Conservation (phyloP, 768 basidiomycete species). For the Termitomyces sp. region DNA sequence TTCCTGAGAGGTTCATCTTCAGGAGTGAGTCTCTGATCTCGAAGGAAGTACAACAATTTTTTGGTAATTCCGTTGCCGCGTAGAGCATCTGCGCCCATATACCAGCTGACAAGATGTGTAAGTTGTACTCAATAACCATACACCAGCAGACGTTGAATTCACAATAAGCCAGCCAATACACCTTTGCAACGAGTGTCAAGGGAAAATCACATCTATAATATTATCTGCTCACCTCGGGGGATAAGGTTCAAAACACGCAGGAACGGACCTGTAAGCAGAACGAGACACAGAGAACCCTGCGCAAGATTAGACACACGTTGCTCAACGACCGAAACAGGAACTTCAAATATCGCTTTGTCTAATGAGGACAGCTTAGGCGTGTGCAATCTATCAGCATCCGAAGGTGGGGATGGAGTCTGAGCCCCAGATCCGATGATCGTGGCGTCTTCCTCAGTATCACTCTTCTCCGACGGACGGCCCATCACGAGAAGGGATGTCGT, state of each 20-base stretch:
- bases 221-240: conserved; percentile 45
- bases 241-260: conserved; percentile 74
- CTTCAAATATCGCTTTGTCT: conserved; percentile 26
- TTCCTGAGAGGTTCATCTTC: conserved; percentile 62
- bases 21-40: conserved; percentile 60
- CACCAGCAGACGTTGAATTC: conserved; percentile 19
- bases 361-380: conserved; percentile 5
- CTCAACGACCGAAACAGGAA: conserved; percentile 76
- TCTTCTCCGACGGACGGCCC: conserved; percentile 36
- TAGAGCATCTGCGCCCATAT: conserved; percentile 85
- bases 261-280: conserved; percentile 78
- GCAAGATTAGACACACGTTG: conserved; percentile 90
- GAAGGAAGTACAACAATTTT: conserved; percentile 74
- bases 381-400: conserved; percentile 2
- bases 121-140: not conserved
- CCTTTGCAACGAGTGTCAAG: conserved; percentile 25
- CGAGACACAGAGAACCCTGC: conserved; percentile 74
- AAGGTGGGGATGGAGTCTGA: conserved; percentile 3
- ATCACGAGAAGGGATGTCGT: conserved; percentile 75
- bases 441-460: conserved; percentile 28
- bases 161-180: conserved; percentile 86
- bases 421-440: conserved; percentile 3
- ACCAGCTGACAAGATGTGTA: conserved; percentile 52
- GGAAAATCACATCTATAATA: conserved; percentile 4
- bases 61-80: conserved; percentile 76